Evolutionary conservation across 257 asterid genomes (phyloP), one percentile per base, ranked within the genome.

Genomic region (Jacaranda mimosifolia): DNA sequence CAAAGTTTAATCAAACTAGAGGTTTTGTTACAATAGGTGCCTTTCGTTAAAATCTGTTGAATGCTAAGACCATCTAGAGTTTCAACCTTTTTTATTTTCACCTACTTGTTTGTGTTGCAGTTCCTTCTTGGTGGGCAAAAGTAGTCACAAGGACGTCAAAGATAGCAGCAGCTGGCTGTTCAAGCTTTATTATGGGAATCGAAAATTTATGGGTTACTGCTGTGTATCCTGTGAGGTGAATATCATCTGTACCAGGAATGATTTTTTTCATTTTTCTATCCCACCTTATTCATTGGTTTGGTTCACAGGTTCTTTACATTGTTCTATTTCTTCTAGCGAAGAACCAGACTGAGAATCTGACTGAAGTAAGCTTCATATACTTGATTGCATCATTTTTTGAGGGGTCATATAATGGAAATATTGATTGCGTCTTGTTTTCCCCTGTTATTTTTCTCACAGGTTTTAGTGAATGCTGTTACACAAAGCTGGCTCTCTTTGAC

Each of bases 181-280:
- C 91, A 89, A 80, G 87, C 91, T 89, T 63, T 95, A 95, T 63
- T 96, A 96, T 60, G 89, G 97, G 60, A 96, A 87, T 80, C 86
- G 97, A 46, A 88, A 86, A 75, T 93, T 96, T 72, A 91, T 96
- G 99, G 88, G 92, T 69, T 93, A 89, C 75, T 96, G 99, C 79
- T 96, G 99, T 76, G 91, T 89, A 63, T 92, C 97, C 52, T 96
- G 99, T 74, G 99, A 96, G 97, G 98, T 94, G 81, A 85, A 57
- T 80, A 46, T 77, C 68, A n/a, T 46, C n/a, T 72, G 65, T 62
- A 67, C 67, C 13, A 35, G 39, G 32, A 60, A 46, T 45, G 36
- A 3, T 59, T 42, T 39, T 38, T 55, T 21, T n/a, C 21, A 5
- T 63, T 65, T 52, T 53, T 46, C 19, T 64, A 26, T 49, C 49